A percentile compares a stretch with the other conserved stretches of the same genome.
phyloP scores from a whole-genome alignment of 1,139 yeast genomes.

The Kodamaea derodonti region DNA sequence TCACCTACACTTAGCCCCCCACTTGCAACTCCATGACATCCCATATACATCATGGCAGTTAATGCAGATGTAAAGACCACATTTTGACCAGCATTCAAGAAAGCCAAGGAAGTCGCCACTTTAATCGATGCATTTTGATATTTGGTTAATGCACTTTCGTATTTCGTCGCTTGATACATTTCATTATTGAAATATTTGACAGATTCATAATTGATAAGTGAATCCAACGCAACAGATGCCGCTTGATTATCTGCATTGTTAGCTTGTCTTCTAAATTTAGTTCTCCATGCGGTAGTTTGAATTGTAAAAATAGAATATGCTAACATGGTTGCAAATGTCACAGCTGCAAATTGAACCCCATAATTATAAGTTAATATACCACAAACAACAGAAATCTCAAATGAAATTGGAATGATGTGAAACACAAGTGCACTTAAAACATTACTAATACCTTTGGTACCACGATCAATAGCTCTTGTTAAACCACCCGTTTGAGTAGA shows the following conservation, averaged over 20 bases:
- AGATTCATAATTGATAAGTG: constrained; percentile 89
- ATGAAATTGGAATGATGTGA: constrained; percentile 88
- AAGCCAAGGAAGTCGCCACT: constrained; percentile 90
- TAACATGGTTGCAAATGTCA: constrained; percentile 82
- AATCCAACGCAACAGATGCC: constrained; percentile 90
- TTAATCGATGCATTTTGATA: constrained; percentile 83
- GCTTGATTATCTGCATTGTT: constrained; percentile 93
- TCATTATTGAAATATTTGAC: constrained; percentile 95
- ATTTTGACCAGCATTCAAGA: constrained; percentile 88
- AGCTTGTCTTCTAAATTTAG: constrained; percentile 85
- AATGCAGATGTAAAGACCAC: constrained; percentile 86
- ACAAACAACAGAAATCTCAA: constrained; percentile 89
- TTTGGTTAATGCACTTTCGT: constrained; percentile 67
- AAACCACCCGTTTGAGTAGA: constrained; percentile 93
- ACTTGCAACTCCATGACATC: constrained; percentile 85
- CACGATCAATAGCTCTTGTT: constrained; percentile 94
- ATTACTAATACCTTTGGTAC: constrained; percentile 94
- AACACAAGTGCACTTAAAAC: constrained; percentile 95
- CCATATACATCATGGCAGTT: constrained; percentile 98
- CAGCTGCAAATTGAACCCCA: constrained; percentile 85
- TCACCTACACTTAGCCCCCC: constrained; percentile 92
- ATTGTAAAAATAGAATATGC: constrained; percentile 86
- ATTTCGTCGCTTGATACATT: constrained; percentile 69
- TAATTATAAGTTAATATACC: constrained; percentile 91
- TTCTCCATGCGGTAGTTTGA: constrained; percentile 94